These are phyloP conservation scores for Gossypium arboreum DNA, from an alignment of 345 rosid genomes.

Conservation along the genomic window DNA sequence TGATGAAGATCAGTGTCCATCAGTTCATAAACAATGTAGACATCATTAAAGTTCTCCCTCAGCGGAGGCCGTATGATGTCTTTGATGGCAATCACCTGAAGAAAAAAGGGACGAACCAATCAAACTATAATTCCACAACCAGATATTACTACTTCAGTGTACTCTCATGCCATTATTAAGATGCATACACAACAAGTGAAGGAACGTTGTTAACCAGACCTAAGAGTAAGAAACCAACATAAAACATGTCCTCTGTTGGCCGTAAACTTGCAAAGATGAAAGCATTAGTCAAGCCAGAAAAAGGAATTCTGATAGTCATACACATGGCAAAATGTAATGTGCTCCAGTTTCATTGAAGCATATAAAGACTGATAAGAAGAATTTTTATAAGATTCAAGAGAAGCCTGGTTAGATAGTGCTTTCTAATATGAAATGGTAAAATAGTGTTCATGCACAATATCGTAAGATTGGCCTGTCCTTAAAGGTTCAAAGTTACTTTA, in stretches of 20 bases:
- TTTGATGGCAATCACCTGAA: conserved; percentile 77
- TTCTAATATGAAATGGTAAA: not conserved
- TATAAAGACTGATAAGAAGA: not conserved
- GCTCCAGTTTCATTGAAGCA: not conserved
- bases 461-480: not conserved
- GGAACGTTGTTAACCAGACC: not conserved
- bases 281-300: not conserved
- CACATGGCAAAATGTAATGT: not conserved
- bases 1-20: conserved; percentile 98
- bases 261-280: not conserved
- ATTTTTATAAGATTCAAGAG: not conserved
- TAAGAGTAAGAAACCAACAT: not conserved
- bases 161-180: not conserved
- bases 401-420: not conserved
- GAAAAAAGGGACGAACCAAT: conserved; percentile 9
- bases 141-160: not conserved
- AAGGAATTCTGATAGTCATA: too few species aligned
- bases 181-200: not conserved
- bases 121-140: conserved; percentile 6
- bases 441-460: not conserved
- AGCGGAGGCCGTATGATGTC: conserved; percentile 92
- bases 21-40: conserved; percentile 82
- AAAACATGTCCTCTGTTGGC: not conserved
- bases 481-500: not conserved
- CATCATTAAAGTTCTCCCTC: conserved; percentile 92